Conservation (phyloP, 2,329 filamentous ascomycete species). For the Penicillium sp. region DNA sequence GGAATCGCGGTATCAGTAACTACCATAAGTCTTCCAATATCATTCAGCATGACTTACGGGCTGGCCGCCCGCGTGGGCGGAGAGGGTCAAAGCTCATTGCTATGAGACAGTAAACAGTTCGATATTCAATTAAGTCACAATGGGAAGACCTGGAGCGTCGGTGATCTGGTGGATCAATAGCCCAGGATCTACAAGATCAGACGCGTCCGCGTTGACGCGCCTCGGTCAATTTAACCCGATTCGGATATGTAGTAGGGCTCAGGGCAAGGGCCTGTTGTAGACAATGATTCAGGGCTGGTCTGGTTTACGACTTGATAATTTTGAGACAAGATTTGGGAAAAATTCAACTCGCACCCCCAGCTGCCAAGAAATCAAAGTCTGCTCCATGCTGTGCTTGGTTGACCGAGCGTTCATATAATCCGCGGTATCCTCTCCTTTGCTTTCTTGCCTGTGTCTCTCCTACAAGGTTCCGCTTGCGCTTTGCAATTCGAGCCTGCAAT, state of each 20-base stretch:
- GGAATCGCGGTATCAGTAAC: constrained; percentile 10
- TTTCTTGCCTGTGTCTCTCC: constrained; percentile 24
- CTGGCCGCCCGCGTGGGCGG: constrained; percentile 44
- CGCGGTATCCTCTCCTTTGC: constrained; percentile 39
- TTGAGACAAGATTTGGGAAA: neutral
- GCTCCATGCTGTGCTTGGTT: constrained; percentile 45
- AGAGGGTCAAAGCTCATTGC: constrained; percentile 39
- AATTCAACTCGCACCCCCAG: constrained; percentile 17
- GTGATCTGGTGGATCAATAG: constrained; percentile 7
- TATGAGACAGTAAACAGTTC: neutral
- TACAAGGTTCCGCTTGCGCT: constrained; percentile 24
- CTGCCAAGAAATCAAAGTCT: constrained; percentile 42
- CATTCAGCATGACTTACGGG: constrained; percentile 43
- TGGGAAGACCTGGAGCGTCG: constrained; percentile 13
- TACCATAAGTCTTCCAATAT: neutral
- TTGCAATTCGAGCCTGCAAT: constrained; percentile 40
- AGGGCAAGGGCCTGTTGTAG: constrained; percentile 23
- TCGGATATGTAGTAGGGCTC: constrained; percentile 35
- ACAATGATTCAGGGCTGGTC: no score
- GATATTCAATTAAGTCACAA: constrained; percentile 4
- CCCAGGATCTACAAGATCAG: constrained; percentile 8
- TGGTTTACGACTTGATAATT: neutral
- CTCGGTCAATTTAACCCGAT: constrained; percentile 28
- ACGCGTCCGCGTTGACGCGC: constrained; percentile 32
- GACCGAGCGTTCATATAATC: constrained; percentile 44